Evolutionary conservation across 257 asterid species (phyloP), one percentile per base, ranked within the genome.

Genomic region (Orobanche coerulescens): DNA sequence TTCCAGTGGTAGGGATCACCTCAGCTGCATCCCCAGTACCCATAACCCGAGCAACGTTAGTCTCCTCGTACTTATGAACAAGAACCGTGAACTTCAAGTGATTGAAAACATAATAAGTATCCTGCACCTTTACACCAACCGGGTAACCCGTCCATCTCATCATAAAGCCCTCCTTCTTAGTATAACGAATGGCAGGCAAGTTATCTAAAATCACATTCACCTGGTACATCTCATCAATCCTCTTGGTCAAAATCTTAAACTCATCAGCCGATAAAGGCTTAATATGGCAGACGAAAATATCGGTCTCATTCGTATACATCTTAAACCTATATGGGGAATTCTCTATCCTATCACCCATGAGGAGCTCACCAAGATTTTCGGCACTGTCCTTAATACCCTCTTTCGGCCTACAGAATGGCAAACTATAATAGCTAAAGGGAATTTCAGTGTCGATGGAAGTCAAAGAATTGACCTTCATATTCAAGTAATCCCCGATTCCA

Each of bases 321-420:
- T 82, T 86, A 69, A 84, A 86, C 76, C 79, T 82, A 67, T 81
- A 80, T 16, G 95, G 95, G 33, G 95, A 86, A 73, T 86, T 86
- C 82, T 86, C 93, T 26, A 86, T 86, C 71, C 90, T 78, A 74
- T 86, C 95, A 54, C 95, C 95, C 95, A 86, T 84, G 43, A 86
- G 93, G 13, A 86, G 82, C 83, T 86, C 95, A 50, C 93, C 95
- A 1, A 86, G 84, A 75, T 86, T 86, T 42, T 86, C 95, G 1
- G 90, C 90, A 50, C 90, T 86, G 50, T 86, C 95, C 73, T 82
- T 84, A 18, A 86, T 74, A 20, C 95, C 95, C 25, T 78, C 93
- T 44, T 47, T 43, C 1, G 93, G 90, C 68, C 0, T 31, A 67
- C 95, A 86, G 73, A 81, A 86, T 18, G 95, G 93, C 62, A 86